Evolutionary conservation across 768 basidiomycete genomes (phyloP).

Genomic region (Lactarius pseudohatsudake): DNA sequence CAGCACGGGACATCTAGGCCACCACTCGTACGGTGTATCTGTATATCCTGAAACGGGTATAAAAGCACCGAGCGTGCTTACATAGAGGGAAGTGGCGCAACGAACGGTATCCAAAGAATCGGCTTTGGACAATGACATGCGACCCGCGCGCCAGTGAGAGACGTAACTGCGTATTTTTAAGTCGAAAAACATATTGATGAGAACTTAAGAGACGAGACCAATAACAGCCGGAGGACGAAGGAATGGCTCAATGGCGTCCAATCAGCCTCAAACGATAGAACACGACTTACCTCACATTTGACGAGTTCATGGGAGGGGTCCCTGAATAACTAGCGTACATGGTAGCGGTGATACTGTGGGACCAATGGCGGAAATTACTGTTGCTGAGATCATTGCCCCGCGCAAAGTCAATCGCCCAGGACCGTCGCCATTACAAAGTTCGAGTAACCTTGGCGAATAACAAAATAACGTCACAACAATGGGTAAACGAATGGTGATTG

Average conservation of each 20-base stretch:
- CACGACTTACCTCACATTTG: conserved; percentile 46
- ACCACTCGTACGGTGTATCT: conserved; percentile 69
- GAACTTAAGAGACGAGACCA: not conserved
- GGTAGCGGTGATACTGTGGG: conserved; percentile 12
- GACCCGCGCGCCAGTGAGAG: conserved; percentile 58
- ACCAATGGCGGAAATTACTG: conserved; percentile 41
- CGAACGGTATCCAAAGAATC: conserved; percentile 72
- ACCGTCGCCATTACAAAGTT: conserved; percentile 55
- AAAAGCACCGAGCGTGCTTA: conserved; percentile 22
- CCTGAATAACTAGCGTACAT: conserved; percentile 37
- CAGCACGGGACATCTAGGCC: conserved; percentile 74
- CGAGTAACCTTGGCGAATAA: conserved; percentile 51
- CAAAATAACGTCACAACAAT: conserved; percentile 14
- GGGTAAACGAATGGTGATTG: conserved; percentile 5
- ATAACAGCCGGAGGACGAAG: not conserved
- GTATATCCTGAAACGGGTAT: conserved; percentile 51
- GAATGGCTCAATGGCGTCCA: not conserved
- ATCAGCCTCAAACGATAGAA: conserved; percentile 5
- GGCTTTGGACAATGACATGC: conserved; percentile 79
- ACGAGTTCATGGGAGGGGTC: conserved; percentile 83
- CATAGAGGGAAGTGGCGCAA: conserved; percentile 21
- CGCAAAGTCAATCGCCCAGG: conserved; percentile 78
- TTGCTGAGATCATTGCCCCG: conserved; percentile 62
- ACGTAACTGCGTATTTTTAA: conserved; percentile 53
- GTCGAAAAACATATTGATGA: not conserved